Evolutionary conservation across 2,329 filamentous ascomycete species (phyloP).

Genomic region (Talaromyces islandicus): DNA sequence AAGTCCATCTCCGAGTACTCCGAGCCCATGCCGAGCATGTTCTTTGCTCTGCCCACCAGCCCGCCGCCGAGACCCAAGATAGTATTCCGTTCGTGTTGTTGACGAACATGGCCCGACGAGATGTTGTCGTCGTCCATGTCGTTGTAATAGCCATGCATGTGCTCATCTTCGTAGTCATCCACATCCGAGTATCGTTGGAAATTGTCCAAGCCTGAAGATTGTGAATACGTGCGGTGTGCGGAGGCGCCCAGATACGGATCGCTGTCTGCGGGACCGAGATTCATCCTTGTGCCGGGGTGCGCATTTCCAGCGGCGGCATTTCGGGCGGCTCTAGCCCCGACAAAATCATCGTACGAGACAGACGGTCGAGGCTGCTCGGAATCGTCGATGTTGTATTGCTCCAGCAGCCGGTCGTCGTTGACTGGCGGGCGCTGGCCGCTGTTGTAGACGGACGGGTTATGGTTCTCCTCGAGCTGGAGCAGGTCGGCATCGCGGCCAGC

Average conservation of each 20-base stretch:
- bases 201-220: constrained; percentile 77
- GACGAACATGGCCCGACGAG: constrained; percentile 43
- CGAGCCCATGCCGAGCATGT: constrained; percentile 77
- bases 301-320: constrained; percentile 39
- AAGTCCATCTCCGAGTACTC: constrained; percentile 98
- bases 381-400: constrained; percentile 66
- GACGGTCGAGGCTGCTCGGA: constrained; percentile 67
- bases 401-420: constrained; percentile 73
- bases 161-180: constrained; percentile 76
- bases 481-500: constrained; percentile 40
- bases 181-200: constrained; percentile 89
- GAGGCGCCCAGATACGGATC: constrained; percentile 32
- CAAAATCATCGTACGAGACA: constrained; percentile 90
- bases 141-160: constrained; percentile 65
- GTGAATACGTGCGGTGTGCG: constrained; percentile 52
- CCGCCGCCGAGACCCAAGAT: constrained; percentile 82
- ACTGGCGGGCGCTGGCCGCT: constrained; percentile 70
- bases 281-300: constrained; percentile 27
- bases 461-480: constrained; percentile 33
- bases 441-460: constrained; percentile 52
- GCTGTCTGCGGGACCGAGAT: constrained; percentile 26
- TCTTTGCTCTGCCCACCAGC: constrained; percentile 79
- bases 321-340: constrained; percentile 66
- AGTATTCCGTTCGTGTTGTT: constrained; percentile 76
- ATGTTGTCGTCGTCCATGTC: constrained; percentile 54